Evolutionary conservation across 345 rosid species (phyloP), one percentile per base, ranked within the genome.

Genomic region (Ailanthus altissimus): DNA sequence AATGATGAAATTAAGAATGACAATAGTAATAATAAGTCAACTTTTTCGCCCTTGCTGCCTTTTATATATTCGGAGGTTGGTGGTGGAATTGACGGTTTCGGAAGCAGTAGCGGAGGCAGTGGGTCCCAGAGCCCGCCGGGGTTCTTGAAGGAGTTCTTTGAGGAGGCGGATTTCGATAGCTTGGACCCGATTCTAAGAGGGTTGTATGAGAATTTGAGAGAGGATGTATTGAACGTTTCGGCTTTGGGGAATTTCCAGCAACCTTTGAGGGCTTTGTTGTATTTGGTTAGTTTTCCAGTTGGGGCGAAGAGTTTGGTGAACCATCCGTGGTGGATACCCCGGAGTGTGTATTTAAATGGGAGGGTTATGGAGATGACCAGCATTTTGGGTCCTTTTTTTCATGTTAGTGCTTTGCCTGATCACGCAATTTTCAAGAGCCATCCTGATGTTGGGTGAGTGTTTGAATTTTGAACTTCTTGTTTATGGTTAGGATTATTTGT

Each of bases 241-340:
- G 94, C 85, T 10, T 85, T 96, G 75, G 99, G 98, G 73, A 87
- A 96, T 58, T 93, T 93, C 59, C 94, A 89, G 90, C 97, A 88
- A 78, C 98, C 99, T 0, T 77, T 93, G 70, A 90, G 95, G 83
- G 95, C 97, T 14, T 82, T 96, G 82, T 75, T 81, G 89, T 90
- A 82, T 84, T 87, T 96, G 81, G 86, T 92, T 71, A 85, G 85
- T 68, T 91, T 88, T 78, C 95, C 97, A 0, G 86, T 80, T 21
- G 94, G 97, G 18, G 98, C 96, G 8, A 92, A 84, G 86, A 78
- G 97, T 21, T 86, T 96, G 75, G 98, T 96, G 68, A 87, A 82
- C 82, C 97, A 93, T 80, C 86, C 80, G 3, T 93, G 99, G 99
- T 96, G 98, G 98, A 90, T 93, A 76, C 99, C 99, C 4, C 88